Evolutionary conservation across 2,329 filamentous ascomycete genomes (phyloP).

Genomic region (Hypoxylon sp.): DNA sequence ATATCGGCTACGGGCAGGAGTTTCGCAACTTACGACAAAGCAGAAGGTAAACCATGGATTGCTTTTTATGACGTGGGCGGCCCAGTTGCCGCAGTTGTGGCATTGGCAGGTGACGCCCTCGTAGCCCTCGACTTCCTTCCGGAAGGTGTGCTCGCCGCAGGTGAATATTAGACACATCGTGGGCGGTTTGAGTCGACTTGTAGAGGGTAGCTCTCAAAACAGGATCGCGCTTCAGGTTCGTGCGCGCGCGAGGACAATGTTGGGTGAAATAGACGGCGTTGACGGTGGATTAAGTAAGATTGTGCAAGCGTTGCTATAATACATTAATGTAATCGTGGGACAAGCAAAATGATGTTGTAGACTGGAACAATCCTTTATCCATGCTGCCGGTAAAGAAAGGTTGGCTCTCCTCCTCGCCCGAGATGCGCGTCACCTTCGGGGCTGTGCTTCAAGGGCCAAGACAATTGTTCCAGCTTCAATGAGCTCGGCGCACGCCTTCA

Average conservation of each 20-base stretch:
- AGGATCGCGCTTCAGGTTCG: not conserved
- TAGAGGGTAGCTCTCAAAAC: no score
- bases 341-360: not conserved
- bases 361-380: constrained; percentile 25
- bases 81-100: constrained; percentile 75
- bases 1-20: not conserved
- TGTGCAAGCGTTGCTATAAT: constrained; percentile 8
- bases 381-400: constrained; percentile 15
- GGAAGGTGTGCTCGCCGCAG: constrained; percentile 72
- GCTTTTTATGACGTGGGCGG: constrained; percentile 70
- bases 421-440: constrained; percentile 38
- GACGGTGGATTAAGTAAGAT: not conserved
- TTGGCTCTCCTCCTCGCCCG: constrained; percentile 3
- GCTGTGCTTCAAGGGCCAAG: constrained; percentile 40
- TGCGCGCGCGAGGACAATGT: not conserved
- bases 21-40: constrained; percentile 69
- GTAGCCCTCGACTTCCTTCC: constrained; percentile 70
- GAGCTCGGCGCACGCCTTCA: constrained; percentile 17
- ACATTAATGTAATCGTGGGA: constrained; percentile 8
- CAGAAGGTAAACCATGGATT: constrained; percentile 84
- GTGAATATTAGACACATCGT: constrained; percentile 73
- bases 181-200: not conserved
- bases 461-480: constrained; percentile 15
- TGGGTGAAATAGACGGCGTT: not conserved
- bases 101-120: constrained; percentile 72